A percentile compares a stretch with the other conserved stretches of the same genome.
Evolutionary conservation across 1,284 basidiomycete species (phyloP).

Genomic region (Ceratobasidium sp.): DNA sequence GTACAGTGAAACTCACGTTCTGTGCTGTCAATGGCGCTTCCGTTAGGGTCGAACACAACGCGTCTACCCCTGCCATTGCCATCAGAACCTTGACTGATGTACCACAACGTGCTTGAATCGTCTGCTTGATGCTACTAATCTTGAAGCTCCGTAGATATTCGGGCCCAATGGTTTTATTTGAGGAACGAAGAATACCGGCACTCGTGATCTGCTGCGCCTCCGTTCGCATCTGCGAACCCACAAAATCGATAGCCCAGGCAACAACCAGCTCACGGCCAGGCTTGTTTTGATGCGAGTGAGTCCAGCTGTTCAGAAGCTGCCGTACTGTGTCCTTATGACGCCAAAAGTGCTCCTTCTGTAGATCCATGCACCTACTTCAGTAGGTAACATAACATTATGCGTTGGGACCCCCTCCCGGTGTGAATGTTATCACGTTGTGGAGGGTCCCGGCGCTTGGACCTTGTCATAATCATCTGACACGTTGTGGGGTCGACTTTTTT

Average conservation of each 20-base stretch:
- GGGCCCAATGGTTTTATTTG: not conserved
- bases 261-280: too few relatives aligned
- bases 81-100: slow-evolving; percentile 5
- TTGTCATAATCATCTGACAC: too few relatives aligned
- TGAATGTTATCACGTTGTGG: too few relatives aligned
- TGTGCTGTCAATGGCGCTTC: not conserved
- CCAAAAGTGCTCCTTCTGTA: too few relatives aligned
- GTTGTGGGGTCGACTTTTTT: too few relatives aligned
- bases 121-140: not conserved
- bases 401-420: too few relatives aligned
- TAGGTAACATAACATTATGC: too few relatives aligned
- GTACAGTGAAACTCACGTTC: slow-evolving; percentile 11
- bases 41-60: not conserved
- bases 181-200: not conserved
- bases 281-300: too few relatives aligned
- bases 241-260: not conserved
- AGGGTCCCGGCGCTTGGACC: too few relatives aligned
- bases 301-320: too few relatives aligned
- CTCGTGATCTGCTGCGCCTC: not conserved
- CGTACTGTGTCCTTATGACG: too few relatives aligned
- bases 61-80: slow-evolving; percentile 7
- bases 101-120: not conserved
- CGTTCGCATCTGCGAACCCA: not conserved
- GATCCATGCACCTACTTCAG: too few relatives aligned
- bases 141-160: not conserved